These are phyloP conservation scores for Pseudogymnoascus destructans DNA, from an alignment of 2,329 filamentous ascomycete species.

Conservation along the genomic window DNA sequence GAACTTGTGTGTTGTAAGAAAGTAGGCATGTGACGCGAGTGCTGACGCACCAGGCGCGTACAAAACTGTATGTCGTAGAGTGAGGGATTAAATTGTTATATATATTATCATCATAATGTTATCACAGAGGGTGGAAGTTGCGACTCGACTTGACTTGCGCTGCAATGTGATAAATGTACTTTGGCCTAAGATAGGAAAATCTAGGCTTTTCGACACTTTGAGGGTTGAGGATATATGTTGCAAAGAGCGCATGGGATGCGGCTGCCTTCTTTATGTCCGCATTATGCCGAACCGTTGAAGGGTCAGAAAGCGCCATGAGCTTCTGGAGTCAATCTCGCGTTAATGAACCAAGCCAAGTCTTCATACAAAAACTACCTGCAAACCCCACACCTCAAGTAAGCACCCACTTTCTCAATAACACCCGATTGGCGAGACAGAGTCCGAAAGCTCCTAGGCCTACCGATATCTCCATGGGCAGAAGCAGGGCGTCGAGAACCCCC, in stretches of 20 bases:
- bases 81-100: background rate
- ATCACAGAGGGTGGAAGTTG: background rate
- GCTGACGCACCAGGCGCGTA: background rate
- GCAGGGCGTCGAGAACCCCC: background rate
- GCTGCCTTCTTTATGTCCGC: background rate
- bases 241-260: background rate
- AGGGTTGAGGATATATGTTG: background rate
- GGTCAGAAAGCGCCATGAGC: background rate
- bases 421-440: background rate
- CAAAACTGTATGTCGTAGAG: background rate
- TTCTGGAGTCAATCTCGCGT: background rate
- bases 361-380: background rate
- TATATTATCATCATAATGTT: constrained; percentile 4
- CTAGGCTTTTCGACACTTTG: background rate
- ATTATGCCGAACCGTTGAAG: background rate
- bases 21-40: background rate
- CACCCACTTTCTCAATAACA: background rate
- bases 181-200: background rate
- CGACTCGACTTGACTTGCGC: background rate
- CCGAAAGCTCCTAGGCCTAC: too few species aligned
- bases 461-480: background rate
- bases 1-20: background rate
- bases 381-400: background rate
- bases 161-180: background rate
- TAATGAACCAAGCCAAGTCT: background rate